A percentile compares a stretch with the other conserved stretches of the same genome.
phyloP scores from a whole-genome alignment of 2,329 filamentous ascomycete species.

The Pseudogymnoascus sp. region DNA sequence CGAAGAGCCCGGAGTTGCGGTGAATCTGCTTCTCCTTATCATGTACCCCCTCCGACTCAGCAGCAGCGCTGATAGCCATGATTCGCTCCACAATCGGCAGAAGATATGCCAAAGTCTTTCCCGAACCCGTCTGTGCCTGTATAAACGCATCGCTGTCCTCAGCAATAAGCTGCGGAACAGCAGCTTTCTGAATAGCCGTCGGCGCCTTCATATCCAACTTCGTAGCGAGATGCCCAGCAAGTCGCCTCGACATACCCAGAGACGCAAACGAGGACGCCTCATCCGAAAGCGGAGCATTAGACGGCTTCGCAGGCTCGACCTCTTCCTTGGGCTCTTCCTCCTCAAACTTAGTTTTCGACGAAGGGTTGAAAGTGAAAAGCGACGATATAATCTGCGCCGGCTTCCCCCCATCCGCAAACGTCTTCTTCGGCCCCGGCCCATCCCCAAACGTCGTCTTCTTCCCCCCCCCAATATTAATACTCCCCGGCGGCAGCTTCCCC shows the following conservation, averaged over 20 bases:
- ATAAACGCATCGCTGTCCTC: conserved; percentile 88
- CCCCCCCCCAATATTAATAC: conserved; percentile 24
- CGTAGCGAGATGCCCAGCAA: conserved; percentile 73
- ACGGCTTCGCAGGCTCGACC: conserved; percentile 57
- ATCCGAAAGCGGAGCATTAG: conserved; percentile 80
- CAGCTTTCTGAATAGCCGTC: conserved; percentile 88
- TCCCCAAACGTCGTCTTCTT: conserved; percentile 18
- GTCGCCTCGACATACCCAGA: conserved; percentile 68
- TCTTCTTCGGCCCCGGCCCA: conserved; percentile 18
- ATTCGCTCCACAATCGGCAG: conserved; percentile 86
- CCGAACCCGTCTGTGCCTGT: conserved; percentile 93
- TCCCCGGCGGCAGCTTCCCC: conserved; percentile 31
- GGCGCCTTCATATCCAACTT: conserved; percentile 87
- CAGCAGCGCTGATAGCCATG: conserved; percentile 58
- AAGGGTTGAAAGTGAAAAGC: conserved; percentile 84
- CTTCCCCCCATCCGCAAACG: conserved; percentile 28
- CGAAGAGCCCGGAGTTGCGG: conserved; percentile 82
- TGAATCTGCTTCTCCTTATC: conserved; percentile 49
- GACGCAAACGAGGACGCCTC: conserved; percentile 81
- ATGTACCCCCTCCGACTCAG: conserved; percentile 40
- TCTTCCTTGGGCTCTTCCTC: conserved; percentile 36
- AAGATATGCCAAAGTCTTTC: conserved; percentile 94
- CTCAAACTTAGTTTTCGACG: conserved; percentile 51
- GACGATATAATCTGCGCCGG: conserved; percentile 71
- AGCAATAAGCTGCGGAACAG: conserved; percentile 70